Evolutionary conservation across 2,329 filamentous ascomycete genomes (phyloP).

Genomic region (Stagonosporopsis tanaceti): DNA sequence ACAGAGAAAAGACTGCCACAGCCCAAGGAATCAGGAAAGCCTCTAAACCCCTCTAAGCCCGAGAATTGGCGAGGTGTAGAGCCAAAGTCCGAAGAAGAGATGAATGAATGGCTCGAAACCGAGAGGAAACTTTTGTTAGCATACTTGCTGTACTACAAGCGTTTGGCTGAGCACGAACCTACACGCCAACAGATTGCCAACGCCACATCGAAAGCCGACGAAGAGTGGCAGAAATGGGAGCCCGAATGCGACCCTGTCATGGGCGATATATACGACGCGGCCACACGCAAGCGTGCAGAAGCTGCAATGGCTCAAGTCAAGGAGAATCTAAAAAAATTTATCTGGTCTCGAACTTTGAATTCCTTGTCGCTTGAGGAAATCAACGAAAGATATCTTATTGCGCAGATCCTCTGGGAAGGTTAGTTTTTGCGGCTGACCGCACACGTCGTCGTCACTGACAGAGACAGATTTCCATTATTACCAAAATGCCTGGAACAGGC

Average conservation of each 20-base stretch:
- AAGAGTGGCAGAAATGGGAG: slow-evolving; percentile 6
- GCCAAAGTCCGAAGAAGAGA: neutral
- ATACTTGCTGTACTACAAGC: neutral
- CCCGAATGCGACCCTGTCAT: neutral
- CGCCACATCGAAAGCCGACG: neutral
- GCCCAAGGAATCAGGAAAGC: neutral
- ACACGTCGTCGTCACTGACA: too few species aligned
- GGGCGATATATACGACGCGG: neutral
- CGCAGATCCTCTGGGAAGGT: neutral
- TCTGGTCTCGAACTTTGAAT: too few species aligned
- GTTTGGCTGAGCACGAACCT: neutral
- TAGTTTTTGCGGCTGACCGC: neutral
- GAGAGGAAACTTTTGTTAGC: neutral
- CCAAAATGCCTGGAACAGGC: slow-evolving; percentile 6
- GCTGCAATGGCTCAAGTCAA: neutral
- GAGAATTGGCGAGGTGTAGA: neutral
- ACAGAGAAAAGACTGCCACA: neutral
- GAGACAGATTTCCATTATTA: slow-evolving; percentile 1
- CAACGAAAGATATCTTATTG: neutral
- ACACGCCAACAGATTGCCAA: neutral
- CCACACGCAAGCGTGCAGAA: neutral
- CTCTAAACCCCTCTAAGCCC: neutral
- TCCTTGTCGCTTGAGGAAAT: too few species aligned
- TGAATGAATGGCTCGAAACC: neutral
- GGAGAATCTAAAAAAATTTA: neutral